Conservation (phyloP, 192 early-diverging fungal species). For the Rhizoclosmatium sp. region DNA sequence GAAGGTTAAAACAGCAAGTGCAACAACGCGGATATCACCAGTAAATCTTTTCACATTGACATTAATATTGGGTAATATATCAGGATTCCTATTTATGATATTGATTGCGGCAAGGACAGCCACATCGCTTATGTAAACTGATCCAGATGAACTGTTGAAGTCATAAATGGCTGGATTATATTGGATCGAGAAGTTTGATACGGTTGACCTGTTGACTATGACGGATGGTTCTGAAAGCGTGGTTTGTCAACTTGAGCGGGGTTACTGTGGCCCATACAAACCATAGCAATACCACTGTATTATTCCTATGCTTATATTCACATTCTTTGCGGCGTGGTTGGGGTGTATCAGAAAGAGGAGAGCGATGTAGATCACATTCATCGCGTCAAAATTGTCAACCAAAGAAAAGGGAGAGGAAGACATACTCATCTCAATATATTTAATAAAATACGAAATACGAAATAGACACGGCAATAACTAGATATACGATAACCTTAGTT, state of each 20-base stretch:
- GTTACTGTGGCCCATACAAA: background rate
- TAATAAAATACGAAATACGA: too few species aligned
- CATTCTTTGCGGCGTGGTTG: background rate
- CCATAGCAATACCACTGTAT: constrained; percentile 18
- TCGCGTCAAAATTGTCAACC: too few species aligned
- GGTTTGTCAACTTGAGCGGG: too few species aligned
- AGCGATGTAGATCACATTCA: too few species aligned
- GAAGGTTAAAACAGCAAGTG: background rate
- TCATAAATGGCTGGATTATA: background rate
- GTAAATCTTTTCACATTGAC: constrained; percentile 1
- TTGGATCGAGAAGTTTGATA: constrained; percentile 1
- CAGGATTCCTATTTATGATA: background rate
- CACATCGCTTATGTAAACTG: background rate
- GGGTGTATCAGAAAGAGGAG: too few species aligned
- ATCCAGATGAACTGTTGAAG: background rate
- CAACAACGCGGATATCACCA: background rate
- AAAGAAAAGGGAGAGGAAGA: too few species aligned
- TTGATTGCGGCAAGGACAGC: constrained; percentile 9
- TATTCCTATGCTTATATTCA: constrained; percentile 3
- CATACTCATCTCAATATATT: too few species aligned
- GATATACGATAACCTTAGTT: background rate
- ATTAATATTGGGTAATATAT: background rate
- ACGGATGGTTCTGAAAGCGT: too few species aligned
- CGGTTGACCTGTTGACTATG: background rate
- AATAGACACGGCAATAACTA: too few species aligned